Evolutionary conservation across 2,329 filamentous ascomycete genomes (phyloP), one percentile per base, ranked within the genome.

Genomic region (Fusarium sp.): DNA sequence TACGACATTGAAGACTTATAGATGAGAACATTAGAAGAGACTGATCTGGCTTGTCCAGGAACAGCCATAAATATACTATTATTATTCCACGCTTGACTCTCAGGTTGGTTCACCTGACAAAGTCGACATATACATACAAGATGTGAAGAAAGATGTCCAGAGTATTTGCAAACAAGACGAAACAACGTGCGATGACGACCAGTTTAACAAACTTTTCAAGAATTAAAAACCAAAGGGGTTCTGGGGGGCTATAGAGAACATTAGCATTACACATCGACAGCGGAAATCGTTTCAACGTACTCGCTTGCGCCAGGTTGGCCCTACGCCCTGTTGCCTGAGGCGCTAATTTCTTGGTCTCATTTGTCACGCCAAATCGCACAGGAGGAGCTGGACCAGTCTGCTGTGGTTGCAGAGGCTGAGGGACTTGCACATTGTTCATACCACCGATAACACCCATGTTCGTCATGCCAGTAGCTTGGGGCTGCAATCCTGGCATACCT

Each of bases 241-340:
- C 70, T 88, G 82, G 18, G 87, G 87, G 36, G 87, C 87, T 88
- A 42, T 22, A 48, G 20, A 28, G 34, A 57, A 50, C 39, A 64
- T 81, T 50, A 80, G 74, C 52, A 62, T n/a, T 56, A 10, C 17
- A 8, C 38, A 52, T 38, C 62, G 15, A 22, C 47, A 47, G 38
- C 9, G 24, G 50, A 34, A 18, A n/a, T 13, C 18, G 22, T 15
- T 45, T 56, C 22, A 45, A 95, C 96, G 93, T 92, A 98, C 96
- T 99, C 79, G 96, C 96, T 90, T 97, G 94, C 59, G 93, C 89
- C 76, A 99, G 88, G 82, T 98, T 98, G 64, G 96, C 96, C 85
- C 93, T 91, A 78, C 93, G 88, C 73, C 96, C 96, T 12, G 96
- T 99, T 34, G 94, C 89, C 85, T 98, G 96, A 36, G 95, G 91